These are phyloP conservation scores for Calonectria leucothoes DNA, from an alignment of 2,329 filamentous ascomycete genomes.

Conservation along the genomic window DNA sequence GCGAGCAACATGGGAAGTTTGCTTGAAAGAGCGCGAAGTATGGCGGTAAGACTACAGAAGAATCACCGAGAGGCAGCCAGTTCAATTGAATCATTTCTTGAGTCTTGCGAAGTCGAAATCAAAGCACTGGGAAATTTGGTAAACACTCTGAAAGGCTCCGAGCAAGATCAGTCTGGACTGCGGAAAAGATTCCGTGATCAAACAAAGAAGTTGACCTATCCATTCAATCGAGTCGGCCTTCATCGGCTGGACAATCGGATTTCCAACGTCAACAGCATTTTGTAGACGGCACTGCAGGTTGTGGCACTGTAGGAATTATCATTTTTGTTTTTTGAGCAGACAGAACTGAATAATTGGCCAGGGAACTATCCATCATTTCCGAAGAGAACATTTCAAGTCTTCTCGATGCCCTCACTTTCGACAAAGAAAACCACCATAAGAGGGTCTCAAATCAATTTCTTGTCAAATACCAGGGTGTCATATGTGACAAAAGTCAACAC, in stretches of 20 bases:
- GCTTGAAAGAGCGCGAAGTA: not conserved
- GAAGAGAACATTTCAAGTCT: not conserved
- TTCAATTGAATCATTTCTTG: not conserved
- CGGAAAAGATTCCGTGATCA: not conserved
- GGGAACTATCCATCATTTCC: not conserved
- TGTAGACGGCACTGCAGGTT: not conserved
- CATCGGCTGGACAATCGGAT: not conserved
- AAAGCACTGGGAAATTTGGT: not conserved
- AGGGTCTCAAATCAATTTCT: not conserved
- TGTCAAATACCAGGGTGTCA: not conserved
- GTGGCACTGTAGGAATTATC: not conserved
- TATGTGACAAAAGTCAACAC: not conserved
- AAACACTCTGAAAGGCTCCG: not conserved
- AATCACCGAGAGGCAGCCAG: not conserved
- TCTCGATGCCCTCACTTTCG: no score
- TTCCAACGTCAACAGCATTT: not conserved
- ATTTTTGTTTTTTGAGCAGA: not conserved
- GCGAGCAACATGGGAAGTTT: not conserved
- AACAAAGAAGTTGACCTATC: not conserved
- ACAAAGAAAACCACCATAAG: not conserved
- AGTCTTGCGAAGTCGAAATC: not conserved
- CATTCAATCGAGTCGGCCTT: not conserved
- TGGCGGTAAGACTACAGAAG: not conserved
- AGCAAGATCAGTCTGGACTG: not conserved
- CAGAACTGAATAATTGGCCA: not conserved